Evolutionary conservation across 768 basidiomycete genomes (phyloP), one percentile per base, ranked within the genome.

Genomic region (Lactifluus piperatus): DNA sequence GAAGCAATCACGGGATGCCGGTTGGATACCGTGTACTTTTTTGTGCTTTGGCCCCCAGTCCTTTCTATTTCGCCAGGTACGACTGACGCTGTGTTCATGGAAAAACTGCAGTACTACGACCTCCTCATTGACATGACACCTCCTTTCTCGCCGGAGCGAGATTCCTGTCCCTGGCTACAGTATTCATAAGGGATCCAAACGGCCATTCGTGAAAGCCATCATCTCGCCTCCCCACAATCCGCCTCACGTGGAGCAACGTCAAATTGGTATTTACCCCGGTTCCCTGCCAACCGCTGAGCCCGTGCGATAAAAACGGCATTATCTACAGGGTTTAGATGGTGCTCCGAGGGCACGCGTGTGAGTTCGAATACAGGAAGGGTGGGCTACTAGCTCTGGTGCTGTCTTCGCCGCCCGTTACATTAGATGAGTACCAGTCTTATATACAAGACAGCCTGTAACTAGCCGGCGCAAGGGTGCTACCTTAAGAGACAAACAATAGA

Each of bases 201-300:
- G 16, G 64, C 73, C 8, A 68, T 66, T 27, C 62, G 71, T 3
- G 71, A 74, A 53, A 71, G 72, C 6, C 77, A 3, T 76, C 78
- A 5, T 77, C 85, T 69, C 75, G 79, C 4, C 76, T 91, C 20
- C 81, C 81, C 1, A 75, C 77, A 10, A 78, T 87, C 27, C 79
- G 85, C 50, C 91, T 90, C 67, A 81, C 88, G 1, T 92, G 90
- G 88, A 90, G 88, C 69, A 90, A 92, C 68, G 77, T 91, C 43
- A 83, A 82, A 69, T 73, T 90, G 45, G 86, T 87, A 57, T 56
- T 81, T 62, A 44, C 20, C 1, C 14, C 26, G 41, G 16, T 20
- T 47, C 60, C 39, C 37, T 51, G 50, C 11, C 4, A 18, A 18
- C 37, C n/a, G n/a, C n/a, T n/a, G n/a, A n/a, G n/a, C n/a, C 20